Base-by-base conservation (phyloP, 495 filamentous ascomycete species). In the Bacidia gigantensis region DNA sequence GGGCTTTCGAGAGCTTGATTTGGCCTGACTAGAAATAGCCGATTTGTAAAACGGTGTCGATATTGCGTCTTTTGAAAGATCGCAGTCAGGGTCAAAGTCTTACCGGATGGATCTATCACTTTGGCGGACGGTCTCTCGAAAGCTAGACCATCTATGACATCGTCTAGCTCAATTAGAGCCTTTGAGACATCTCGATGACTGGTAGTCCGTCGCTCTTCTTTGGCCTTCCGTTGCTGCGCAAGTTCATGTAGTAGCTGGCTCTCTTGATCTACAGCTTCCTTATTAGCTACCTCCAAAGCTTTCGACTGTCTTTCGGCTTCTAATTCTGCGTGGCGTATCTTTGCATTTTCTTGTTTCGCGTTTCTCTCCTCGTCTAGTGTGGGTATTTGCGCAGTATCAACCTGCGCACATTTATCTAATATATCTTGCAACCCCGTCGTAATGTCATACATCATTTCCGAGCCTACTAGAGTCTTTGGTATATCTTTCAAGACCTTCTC, bases 291-390 rank as follows among this genome's bases (percentile, higher is more conserved):
- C 17, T 46, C 26, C 29, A 17, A 40, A 32, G 35, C 26, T 14
- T 55, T 39, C 14, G 46, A 38, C n/a, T 66, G 56, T 66, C 70
- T 56, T 69, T 72, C 42, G 61, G 71, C 48, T 72, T 54, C 56
- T 71, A 66, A 54, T 69, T 69, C 21, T 69, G 68, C 20, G 71
- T 57, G 57, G 75, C 71, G 39, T 65, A 64, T 57, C 79, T 73
- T 59, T 72, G 69, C n/a, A 57, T 54, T 43, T 73, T 67, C 56
- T 77, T 71, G 49, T 79, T 78, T 49, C 69, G 69, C 55, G 72
- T 83, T 88, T 24, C 92, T 76, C 64, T 97, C 89, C 59, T 93
- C 89, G 61, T 92, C 89, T 14, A 98, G 68, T 32, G 87, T 95
- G 0, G 88, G 89, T 10, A 95, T 66, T 46, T 87, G 76, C 50